Conservation (phyloP, 805 yeast species). For the Ogataea trehaloabstinens region DNA sequence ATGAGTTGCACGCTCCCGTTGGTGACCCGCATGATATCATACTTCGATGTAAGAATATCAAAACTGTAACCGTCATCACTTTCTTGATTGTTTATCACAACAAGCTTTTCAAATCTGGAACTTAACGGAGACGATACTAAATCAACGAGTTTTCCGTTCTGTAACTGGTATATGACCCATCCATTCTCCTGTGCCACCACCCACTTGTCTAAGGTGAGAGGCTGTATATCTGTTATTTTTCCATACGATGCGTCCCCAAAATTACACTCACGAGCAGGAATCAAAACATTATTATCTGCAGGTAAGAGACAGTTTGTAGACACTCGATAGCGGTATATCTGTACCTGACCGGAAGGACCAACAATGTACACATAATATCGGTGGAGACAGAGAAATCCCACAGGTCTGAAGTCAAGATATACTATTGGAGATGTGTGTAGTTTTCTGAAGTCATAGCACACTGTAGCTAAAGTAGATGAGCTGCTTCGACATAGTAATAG, state of each 20-base stretch:
- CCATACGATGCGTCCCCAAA: constrained; percentile 23
- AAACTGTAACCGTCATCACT: constrained; percentile 10
- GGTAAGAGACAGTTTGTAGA: constrained; percentile 2
- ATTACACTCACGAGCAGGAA: constrained; percentile 5
- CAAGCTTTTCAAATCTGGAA: constrained; percentile 16
- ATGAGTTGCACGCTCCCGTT: constrained; percentile 12
- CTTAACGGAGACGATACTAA: constrained; percentile 26
- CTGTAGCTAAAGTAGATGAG: constrained; percentile 4
- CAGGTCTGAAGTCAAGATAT: constrained; percentile 24
- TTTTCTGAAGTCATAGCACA: constrained; percentile 3
- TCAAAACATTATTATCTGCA: constrained; percentile 12
- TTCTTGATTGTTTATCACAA: not conserved
- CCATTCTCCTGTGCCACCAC: constrained; percentile 29
- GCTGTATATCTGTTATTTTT: constrained; percentile 14
- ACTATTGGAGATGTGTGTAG: constrained; percentile 6
- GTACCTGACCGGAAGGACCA: constrained; percentile 19
- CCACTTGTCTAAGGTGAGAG: constrained; percentile 16
- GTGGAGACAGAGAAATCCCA: constrained; percentile 19
- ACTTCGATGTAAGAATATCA: constrained; percentile 20
- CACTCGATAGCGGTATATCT: constrained; percentile 17
- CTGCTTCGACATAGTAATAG: constrained; percentile 2
- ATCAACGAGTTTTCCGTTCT: constrained; percentile 10
- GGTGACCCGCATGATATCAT: constrained; percentile 17
- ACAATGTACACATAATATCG: constrained; percentile 20
- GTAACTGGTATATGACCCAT: constrained; percentile 26